Evolutionary conservation across 169 alveolate genomes (phyloP), one percentile per base, ranked within the genome.

Genomic region (Condylostoma magnum): DNA sequence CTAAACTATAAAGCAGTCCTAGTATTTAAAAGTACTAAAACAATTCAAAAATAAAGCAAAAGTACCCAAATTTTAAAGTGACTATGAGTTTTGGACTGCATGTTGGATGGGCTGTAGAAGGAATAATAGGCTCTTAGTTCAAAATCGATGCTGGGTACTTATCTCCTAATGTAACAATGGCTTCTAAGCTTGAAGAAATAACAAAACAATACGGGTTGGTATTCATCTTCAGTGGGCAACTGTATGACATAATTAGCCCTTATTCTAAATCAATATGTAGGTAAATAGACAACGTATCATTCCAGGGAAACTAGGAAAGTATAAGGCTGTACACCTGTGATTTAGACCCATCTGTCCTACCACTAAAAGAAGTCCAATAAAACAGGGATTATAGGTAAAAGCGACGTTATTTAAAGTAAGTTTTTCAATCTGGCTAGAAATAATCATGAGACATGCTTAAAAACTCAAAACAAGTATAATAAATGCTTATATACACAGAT

Each of bases 221-320:
- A 1, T 27, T 89, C 8, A 72, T 89, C 18, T 74, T 89, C 20
- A 80, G 90, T n/a, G 89, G 90, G 18, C 48, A 54, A 0, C n/a
- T n/a, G n/a, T n/a, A n/a, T n/a, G n/a, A n/a, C n/a, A n/a, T n/a
- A n/a, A n/a, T n/a, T n/a, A n/a, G n/a, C n/a, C n/a, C n/a, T n/a
- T n/a, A n/a, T n/a, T n/a, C n/a, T n/a, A n/a, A 85, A 75, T 48
- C 77, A 18, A 80, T 80, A 43, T 81, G 92, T 38, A 86, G 99
- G 60, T 92, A 89, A 37, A 92, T 96, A 37, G 99, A 96, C 73
- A 72, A 91, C 27, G 98, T 94, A 1, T 87, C 91, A 4, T 90
- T 96, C 38, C 94, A 96, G 83, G 99, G 99, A 30, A 80, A 93
- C 38, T 74, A 89, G 10, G 82, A 82, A 52, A 98, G 98, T 12